phyloP scores from a whole-genome alignment of 2,329 filamentous ascomycete species.

The Epichloe sibirici region DNA sequence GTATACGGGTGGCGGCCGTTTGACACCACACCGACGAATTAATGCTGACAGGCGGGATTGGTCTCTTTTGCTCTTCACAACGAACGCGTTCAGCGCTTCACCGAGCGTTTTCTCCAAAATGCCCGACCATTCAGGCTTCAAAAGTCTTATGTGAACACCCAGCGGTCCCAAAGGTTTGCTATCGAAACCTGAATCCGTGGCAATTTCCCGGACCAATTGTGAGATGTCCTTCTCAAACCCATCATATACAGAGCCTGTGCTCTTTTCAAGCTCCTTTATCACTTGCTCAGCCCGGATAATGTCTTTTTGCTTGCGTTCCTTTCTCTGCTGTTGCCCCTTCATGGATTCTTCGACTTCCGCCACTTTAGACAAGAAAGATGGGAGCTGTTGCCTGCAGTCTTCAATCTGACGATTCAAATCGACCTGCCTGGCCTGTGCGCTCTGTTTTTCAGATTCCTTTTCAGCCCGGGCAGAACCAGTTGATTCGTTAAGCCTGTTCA shows the following conservation, averaged over 20 bases:
- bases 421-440: conserved; percentile 16
- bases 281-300: conserved; percentile 35
- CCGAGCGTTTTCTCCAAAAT: conserved; percentile 71
- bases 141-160: conserved; percentile 62
- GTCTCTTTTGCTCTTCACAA: conserved; percentile 69
- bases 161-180: conserved; percentile 72
- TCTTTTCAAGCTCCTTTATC: conserved; percentile 38
- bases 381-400: conserved; percentile 17
- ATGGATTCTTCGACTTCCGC: conserved; percentile 19
- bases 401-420: conserved; percentile 16
- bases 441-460: conserved; percentile 42
- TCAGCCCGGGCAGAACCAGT: conserved; percentile 57
- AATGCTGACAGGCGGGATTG: conserved; percentile 53
- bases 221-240: conserved; percentile 54
- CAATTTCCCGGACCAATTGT: conserved; percentile 54
- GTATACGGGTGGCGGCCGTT: conserved; percentile 23
- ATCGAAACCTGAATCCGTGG: conserved; percentile 55
- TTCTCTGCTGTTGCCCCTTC: conserved; percentile 19
- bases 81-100: conserved; percentile 58
- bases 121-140: conserved; percentile 70
- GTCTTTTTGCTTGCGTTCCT: conserved; percentile 38
- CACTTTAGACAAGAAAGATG: conserved; percentile 21
- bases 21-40: conserved; percentile 51
- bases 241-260: conserved; percentile 45
- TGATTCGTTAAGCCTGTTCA: conserved; percentile 49